Evolutionary conservation across 2,329 filamentous ascomycete species (phyloP).

Genomic region (Botrytis deweyae): DNA sequence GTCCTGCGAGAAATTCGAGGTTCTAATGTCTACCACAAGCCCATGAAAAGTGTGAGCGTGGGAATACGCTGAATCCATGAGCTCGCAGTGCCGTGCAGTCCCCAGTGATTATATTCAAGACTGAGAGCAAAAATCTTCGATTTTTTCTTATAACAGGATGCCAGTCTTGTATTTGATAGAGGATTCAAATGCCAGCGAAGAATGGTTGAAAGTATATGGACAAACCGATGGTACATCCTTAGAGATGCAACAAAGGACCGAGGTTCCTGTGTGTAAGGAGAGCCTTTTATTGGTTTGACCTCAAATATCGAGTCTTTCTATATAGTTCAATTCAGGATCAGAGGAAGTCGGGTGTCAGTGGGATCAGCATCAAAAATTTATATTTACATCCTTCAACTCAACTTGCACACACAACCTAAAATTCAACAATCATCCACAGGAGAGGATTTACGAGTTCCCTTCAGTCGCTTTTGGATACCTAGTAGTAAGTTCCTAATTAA

Average conservation of each 20-base stretch:
- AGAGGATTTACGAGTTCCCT: not conserved
- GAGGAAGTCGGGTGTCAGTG: not conserved
- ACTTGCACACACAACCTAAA: not conserved
- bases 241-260: not conserved
- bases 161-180: not conserved
- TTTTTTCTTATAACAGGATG: not conserved
- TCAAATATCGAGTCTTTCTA: not conserved
- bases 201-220: not conserved
- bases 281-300: not conserved
- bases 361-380: not conserved
- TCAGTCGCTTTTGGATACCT: not conserved
- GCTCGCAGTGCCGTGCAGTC: not conserved
- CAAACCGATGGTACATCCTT: not conserved
- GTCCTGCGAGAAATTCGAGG: conserved; percentile 53
- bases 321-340: not conserved
- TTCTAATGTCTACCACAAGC: conserved; percentile 60
- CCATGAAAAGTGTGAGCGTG: conserved; percentile 29
- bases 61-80: not conserved
- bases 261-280: not conserved
- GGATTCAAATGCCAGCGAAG: not conserved
- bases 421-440: not conserved
- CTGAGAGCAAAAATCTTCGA: not conserved
- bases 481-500: not conserved
- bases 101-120: not conserved
- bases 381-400: not conserved